Percentiles rank a stretch among this genome's conserved stretches.
These are phyloP conservation scores for Xylariomycetidae sp. DNA, from an alignment of 2,329 filamentous ascomycete species.

Conservation along the genomic window DNA sequence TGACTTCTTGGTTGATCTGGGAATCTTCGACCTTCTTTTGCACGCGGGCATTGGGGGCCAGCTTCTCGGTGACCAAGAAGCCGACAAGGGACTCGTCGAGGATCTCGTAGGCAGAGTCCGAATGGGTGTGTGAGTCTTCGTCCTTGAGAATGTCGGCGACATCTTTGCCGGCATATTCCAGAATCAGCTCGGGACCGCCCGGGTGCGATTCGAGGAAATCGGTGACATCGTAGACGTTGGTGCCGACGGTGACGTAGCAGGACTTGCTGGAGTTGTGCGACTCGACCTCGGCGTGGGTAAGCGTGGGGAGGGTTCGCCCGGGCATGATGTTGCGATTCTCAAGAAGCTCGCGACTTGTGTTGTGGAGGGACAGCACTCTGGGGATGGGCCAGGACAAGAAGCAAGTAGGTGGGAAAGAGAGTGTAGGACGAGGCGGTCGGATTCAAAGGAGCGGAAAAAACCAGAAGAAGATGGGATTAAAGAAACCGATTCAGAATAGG, in stretches of 20 bases:
- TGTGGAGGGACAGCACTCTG: too few relatives aligned
- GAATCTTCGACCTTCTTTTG: conserved; percentile 27
- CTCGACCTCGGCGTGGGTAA: conserved; percentile 74
- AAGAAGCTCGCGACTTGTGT: too few relatives aligned
- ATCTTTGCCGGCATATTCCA: conserved; percentile 88
- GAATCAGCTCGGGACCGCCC: conserved; percentile 78
- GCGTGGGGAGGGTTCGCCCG: conserved; percentile 72
- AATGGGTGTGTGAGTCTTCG: conserved; percentile 74
- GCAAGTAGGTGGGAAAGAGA: too few relatives aligned
- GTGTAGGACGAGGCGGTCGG: too few relatives aligned
- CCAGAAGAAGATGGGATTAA: too few relatives aligned
- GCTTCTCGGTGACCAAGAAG: conserved; percentile 61
- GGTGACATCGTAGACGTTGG: conserved; percentile 92
- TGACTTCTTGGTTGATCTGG: conserved; percentile 28
- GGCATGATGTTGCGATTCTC: conserved; percentile 58
- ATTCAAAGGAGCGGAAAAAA: too few relatives aligned
- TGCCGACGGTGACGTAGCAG: conserved; percentile 87
- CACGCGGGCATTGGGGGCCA: conserved; percentile 31
- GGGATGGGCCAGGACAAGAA: too few relatives aligned
- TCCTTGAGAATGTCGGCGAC: conserved; percentile 78
- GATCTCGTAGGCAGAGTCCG: conserved; percentile 91
- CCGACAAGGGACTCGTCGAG: conserved; percentile 82
- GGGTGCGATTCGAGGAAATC: conserved; percentile 87
- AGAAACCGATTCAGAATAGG: too few relatives aligned
- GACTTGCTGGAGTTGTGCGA: conserved; percentile 73